phyloP scores from a whole-genome alignment of 2,329 filamentous ascomycete species.

The Corynespora cassiicola region DNA sequence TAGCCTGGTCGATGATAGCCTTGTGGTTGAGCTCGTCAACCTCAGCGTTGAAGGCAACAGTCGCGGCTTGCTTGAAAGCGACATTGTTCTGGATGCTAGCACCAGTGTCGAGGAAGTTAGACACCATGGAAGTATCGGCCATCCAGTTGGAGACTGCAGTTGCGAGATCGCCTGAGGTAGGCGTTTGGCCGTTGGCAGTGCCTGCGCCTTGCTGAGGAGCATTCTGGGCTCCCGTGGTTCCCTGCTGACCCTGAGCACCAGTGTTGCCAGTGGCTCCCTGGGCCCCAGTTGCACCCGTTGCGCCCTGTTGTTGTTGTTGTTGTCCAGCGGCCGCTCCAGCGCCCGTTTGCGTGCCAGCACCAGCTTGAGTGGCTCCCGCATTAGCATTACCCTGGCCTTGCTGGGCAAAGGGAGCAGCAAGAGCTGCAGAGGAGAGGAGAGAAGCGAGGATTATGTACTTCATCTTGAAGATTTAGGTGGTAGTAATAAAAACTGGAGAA shows the following conservation, averaged over 20 bases:
- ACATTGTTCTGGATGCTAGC: constrained; percentile 39
- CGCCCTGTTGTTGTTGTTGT: constrained; percentile 1
- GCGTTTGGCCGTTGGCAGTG: constrained; percentile 29
- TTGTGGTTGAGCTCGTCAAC: constrained; percentile 48
- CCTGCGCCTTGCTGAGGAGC: constrained; percentile 14
- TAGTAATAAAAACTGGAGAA: constrained; percentile 23
- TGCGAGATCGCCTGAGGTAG: constrained; percentile 33
- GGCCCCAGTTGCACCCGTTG: constrained; percentile 1
- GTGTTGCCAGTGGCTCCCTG: constrained; percentile 1
- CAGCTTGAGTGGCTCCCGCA: constrained; percentile 10
- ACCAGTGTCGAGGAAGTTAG: constrained; percentile 45
- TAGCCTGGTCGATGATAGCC: constrained; percentile 41
- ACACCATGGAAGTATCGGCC: constrained; percentile 47
- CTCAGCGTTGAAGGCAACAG: constrained; percentile 45
- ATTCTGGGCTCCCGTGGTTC: constrained; percentile 2
- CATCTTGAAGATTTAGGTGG: constrained; percentile 30
- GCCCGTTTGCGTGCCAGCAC: constrained; percentile 15
- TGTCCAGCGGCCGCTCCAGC: constrained; percentile 11
- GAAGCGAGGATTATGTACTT: constrained; percentile 44
- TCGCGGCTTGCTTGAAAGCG: constrained; percentile 44
- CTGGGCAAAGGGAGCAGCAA: constrained; percentile 39
- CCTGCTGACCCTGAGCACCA: constrained; percentile 1
- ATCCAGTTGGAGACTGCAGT: constrained; percentile 46
- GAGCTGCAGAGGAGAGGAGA: constrained; percentile 37
- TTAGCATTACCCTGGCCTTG: constrained; percentile 22